Evolutionary conservation across 441 rosid genomes (phyloP).

Genomic region (Syzygium syzygioides): DNA sequence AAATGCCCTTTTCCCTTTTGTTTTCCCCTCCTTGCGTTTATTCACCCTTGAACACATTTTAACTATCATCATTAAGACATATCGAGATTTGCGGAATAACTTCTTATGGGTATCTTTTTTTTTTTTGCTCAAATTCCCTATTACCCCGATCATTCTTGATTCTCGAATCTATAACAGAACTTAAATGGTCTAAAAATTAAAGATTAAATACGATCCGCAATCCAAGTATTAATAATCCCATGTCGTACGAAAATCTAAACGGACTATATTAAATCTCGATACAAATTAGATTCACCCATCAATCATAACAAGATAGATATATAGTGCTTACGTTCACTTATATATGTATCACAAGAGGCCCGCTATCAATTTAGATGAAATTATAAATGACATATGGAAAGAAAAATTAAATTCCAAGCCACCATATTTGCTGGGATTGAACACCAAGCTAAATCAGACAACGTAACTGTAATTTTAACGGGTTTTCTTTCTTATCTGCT

Average conservation of each 20-base stretch:
- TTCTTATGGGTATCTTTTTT: neutral
- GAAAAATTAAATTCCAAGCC: neutral
- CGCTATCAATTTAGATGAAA: neutral
- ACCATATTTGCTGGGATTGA: neutral
- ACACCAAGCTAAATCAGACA: neutral
- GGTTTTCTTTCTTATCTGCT: neutral
- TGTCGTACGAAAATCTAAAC: neutral
- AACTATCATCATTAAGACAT: neutral
- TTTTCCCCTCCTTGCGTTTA: neutral
- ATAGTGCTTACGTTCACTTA: neutral
- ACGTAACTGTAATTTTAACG: neutral
- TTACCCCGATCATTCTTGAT: accelerated
- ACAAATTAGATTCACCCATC: neutral
- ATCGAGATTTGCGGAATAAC: neutral
- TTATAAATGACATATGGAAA: neutral
- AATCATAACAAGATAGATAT: neutral
- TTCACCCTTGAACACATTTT: neutral
- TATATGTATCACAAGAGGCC: neutral
- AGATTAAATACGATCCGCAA: neutral
- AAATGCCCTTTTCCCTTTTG: neutral
- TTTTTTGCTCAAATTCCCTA: neutral
- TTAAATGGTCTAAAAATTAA: neutral
- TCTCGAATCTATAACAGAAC: neutral
- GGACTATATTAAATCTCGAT: neutral
- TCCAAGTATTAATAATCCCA: neutral